These are phyloP conservation scores for Paramecium sonneborni DNA, from an alignment of 73 alveolate genomes.

Conservation along the genomic window DNA sequence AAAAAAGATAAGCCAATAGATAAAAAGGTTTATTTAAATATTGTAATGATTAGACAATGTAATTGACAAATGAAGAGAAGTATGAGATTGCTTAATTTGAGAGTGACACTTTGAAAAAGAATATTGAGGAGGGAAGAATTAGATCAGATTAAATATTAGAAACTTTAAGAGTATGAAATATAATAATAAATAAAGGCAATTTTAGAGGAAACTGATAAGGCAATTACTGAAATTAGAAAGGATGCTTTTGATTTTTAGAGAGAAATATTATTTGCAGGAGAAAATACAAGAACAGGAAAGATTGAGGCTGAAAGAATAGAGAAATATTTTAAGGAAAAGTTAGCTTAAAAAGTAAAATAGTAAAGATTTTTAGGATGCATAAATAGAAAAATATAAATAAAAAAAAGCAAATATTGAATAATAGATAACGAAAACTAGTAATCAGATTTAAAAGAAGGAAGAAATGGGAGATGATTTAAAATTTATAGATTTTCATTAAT, in stretches of 20 bases:
- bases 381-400: constrained; percentile 79
- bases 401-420: constrained; percentile 80
- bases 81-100: constrained; percentile 87
- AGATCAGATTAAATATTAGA: constrained; percentile 88
- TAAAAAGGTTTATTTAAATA: constrained; percentile 51
- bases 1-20: constrained; percentile 68
- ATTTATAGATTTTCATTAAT: constrained; percentile 94
- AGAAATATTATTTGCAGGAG: constrained; percentile 84
- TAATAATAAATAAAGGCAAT: constrained; percentile 76
- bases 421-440: constrained; percentile 82
- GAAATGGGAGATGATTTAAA: constrained; percentile 96
- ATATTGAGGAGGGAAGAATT: constrained; percentile 87
- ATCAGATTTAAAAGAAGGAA: constrained; percentile 90
- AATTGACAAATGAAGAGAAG: constrained; percentile 82
- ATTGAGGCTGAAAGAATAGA: constrained; percentile 87
- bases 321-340: constrained; percentile 87
- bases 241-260: constrained; percentile 92
- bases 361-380: constrained; percentile 66
- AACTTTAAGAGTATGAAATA: constrained; percentile 54
- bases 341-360: constrained; percentile 69
- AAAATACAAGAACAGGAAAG: constrained; percentile 89
- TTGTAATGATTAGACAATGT: constrained; percentile 60
- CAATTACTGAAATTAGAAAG: constrained; percentile 87
- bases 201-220: constrained; percentile 87
- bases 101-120: constrained; percentile 80